Evolutionary conservation across 2,329 filamentous ascomycete species (phyloP), one percentile per base, ranked within the genome.

Genomic region (Cryphonectria naterciae): DNA sequence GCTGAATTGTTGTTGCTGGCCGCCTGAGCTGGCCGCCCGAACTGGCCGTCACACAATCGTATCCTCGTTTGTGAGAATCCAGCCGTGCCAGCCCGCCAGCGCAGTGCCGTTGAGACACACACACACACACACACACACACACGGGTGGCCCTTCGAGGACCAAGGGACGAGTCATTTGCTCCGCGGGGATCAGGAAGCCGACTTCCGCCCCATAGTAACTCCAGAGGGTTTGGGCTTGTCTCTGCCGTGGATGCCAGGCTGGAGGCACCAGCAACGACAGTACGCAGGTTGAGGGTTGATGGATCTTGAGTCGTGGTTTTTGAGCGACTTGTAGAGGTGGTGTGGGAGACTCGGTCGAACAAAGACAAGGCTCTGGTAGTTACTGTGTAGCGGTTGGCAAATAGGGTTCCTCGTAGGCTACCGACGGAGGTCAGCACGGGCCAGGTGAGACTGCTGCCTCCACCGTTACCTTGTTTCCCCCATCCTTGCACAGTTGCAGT

Each of bases 401-500:
- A 65, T 35, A 39, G 65, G 49, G 37, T 46, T 46, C 39, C 61
- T 64, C n/a, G n/a, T 39, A 17, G 37, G 61, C n/a, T 67, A n/a
- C 13, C 13, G n/a, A 58, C 17, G 65, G 52, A 37, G 35, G 46
- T 66, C 35, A 39, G 64, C 64, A 67, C 65, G 39, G 65, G 35
- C 35, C 52, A 54, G 41, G 54, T 67, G 65, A 56, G 49, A 67
- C 35, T 35, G 49, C 22, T 67, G 49, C 49, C 65, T 39, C 37
- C 32, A 43, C 41, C 35, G 52, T 43, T 67, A 37, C 22, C 35
- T 22, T 52, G 35, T 35, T 22, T 22, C 64, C 70, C 67, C 63
- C 65, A 49, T 49, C 70, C 52, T 22, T 72, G 68, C 56, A 70
- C 60, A 46, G 70, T 65, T 68, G 68, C 70, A 68, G 68, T 68